These are phyloP conservation scores for Elsinoe fawcettii DNA, from an alignment of 2,329 filamentous ascomycete species.

Conservation along the genomic window DNA sequence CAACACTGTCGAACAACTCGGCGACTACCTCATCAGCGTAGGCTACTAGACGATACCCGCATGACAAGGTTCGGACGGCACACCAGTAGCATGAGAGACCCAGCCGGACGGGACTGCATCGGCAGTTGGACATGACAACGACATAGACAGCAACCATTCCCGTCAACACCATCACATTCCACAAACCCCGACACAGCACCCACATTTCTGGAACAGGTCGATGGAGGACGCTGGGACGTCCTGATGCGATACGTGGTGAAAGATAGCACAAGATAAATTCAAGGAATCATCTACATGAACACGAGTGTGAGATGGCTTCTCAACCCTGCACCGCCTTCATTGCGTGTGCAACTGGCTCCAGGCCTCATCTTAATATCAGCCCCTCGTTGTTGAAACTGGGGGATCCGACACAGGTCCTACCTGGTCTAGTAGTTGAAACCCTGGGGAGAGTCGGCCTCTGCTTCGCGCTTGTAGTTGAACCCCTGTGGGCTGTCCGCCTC, in stretches of 20 bases:
- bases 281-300: background rate
- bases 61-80: background rate
- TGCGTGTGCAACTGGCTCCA: too few species aligned
- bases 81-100: too few species aligned
- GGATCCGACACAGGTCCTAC: too few species aligned
- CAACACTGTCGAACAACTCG: slow-evolving; percentile 72
- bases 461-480: too few species aligned
- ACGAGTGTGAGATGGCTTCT: too few species aligned
- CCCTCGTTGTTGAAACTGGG: too few species aligned
- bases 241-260: background rate
- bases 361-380: too few species aligned
- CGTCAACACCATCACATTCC: background rate
- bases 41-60: slow-evolving; percentile 55
- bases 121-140: background rate
- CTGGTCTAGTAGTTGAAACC: too few species aligned
- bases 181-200: background rate
- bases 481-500: too few species aligned
- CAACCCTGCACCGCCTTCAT: too few species aligned
- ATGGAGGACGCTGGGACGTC: slow-evolving; percentile 4
- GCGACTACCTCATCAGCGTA: slow-evolving; percentile 73
- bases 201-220: background rate
- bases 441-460: too few species aligned
- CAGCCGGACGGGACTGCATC: background rate
- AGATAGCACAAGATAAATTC: background rate
- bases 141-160: background rate